Base-by-base conservation (phyloP, 768 basidiomycete genomes). In the Fistulinella prunicolor region DNA sequence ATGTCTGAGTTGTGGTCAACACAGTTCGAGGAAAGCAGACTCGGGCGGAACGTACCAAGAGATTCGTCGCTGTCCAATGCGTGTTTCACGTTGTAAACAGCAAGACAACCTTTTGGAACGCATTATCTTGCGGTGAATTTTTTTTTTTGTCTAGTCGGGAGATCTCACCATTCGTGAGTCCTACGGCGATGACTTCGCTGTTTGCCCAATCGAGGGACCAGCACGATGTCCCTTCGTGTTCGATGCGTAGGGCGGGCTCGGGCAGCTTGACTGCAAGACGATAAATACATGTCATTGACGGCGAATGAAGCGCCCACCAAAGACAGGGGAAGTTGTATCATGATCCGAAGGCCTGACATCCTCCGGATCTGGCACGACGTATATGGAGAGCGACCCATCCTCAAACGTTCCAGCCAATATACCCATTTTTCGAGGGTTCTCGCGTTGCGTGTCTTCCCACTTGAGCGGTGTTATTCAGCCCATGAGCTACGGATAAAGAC, bases 181-280 rank as follows among this genome's bases (percentile, higher is more conserved):
- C 94, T 12, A 87, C 80, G 0, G 90, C 92, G 7, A 99, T 65
- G 10, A 83, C 58, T 48, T 87, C 84, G 53, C 90, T 89, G 53
- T 90, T 92, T 0, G 83, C 88, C 94, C 94, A 97, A 56, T 96
- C 93, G 44, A 96, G 73, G 14, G 81, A 77, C 78, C 81, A 86
- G 60, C 85, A 86, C n/a, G 75, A 71, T 0, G 89, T 78, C 36
- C 91, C 88, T 45, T 85, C 83, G 2, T 91, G 68, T 55, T 88
- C 81, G 2, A 97, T 79, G 9, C 81, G 78, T 6, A 94, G 42
- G 3, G 87, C 60, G 0, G 94, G 90, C 39, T 84, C 72, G 0
- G 80, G 66, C 12, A 85, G 45, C 45, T 71, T 74, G 9, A 88
- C 86, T 89, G 12, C 12, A 21, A 35, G 13, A 43, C n/a, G 36